These are phyloP conservation scores for Puccinia hordei DNA, from an alignment of 1,284 basidiomycete genomes.

Conservation along the genomic window DNA sequence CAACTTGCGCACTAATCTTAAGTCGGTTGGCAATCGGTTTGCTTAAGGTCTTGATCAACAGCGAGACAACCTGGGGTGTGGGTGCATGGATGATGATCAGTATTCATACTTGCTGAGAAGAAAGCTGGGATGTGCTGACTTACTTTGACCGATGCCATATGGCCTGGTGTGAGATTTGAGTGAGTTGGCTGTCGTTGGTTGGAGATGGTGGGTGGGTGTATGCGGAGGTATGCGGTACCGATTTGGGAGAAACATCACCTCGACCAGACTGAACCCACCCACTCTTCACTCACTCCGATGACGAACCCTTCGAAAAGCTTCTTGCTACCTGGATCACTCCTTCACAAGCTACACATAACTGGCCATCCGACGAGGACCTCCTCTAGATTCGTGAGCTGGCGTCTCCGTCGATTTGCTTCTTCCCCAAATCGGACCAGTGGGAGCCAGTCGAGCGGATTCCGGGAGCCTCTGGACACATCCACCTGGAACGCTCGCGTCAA, in stretches of 20 bases:
- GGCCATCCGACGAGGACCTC: not conserved
- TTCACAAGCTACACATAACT: not conserved
- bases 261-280: too few relatives aligned
- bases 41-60: conserved; percentile 42
- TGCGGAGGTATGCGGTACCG: too few relatives aligned
- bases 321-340: not conserved
- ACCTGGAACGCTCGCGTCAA: conserved; percentile 28
- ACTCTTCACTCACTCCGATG: too few relatives aligned
- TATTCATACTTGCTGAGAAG: not conserved
- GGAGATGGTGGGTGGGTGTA: not conserved
- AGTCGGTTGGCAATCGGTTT: conserved; percentile 39
- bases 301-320: not conserved
- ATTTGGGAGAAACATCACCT: too few relatives aligned
- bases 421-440: conserved; percentile 1
- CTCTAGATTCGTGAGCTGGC: not conserved
- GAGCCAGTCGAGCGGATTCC: conserved; percentile 18
- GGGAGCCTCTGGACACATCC: conserved; percentile 40
- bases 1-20: conserved; percentile 34
- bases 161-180: not conserved
- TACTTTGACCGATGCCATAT: conserved; percentile 15
- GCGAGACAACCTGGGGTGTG: conserved; percentile 15
- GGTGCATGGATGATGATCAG: not conserved
- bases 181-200: not conserved
- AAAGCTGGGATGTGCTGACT: not conserved
- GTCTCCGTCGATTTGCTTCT: not conserved